These are phyloP conservation scores for Cladobotryum mycophilum DNA, from an alignment of 2,329 filamentous ascomycete species.

Conservation along the genomic window DNA sequence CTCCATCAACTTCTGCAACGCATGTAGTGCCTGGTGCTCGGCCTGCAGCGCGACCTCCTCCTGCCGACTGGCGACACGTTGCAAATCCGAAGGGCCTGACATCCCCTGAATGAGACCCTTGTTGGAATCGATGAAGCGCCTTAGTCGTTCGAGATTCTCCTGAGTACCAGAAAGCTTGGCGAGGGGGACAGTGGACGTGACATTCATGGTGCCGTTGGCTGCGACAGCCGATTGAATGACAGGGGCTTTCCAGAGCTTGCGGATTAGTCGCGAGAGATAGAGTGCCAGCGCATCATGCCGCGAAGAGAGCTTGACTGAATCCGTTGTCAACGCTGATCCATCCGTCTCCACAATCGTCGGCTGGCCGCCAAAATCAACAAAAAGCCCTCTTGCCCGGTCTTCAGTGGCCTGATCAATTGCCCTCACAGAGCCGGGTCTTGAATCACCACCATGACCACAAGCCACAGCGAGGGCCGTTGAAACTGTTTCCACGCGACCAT, in stretches of 20 bases:
- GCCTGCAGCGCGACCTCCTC: constrained; percentile 90
- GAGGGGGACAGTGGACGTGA: constrained; percentile 60
- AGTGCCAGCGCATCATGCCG: constrained; percentile 82
- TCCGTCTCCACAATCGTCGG: constrained; percentile 73
- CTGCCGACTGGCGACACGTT: constrained; percentile 70
- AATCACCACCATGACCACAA: constrained; percentile 83
- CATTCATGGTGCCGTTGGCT: constrained; percentile 53
- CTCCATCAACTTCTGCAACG: constrained; percentile 75
- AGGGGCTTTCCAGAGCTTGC: constrained; percentile 77
- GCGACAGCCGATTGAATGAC: constrained; percentile 55
- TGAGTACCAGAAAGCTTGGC: constrained; percentile 71
- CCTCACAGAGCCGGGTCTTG: constrained; percentile 62
- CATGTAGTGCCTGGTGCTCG: constrained; percentile 87
- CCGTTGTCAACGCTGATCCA: constrained; percentile 65
- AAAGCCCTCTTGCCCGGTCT: constrained; percentile 77
- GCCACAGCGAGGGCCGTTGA: constrained; percentile 90
- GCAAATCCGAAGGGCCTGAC: constrained; percentile 82
- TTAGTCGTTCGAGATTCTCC: constrained; percentile 69
- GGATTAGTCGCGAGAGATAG: constrained; percentile 81
- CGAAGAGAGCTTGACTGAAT: constrained; percentile 80
- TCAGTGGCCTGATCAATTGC: constrained; percentile 80
- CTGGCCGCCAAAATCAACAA: constrained; percentile 88
- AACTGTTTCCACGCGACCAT: constrained; percentile 83
- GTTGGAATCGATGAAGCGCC: constrained; percentile 81
- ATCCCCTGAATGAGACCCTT: constrained; percentile 87